Evolutionary conservation across 495 filamentous ascomycete species (phyloP).

Genomic region (Collariella sp.): DNA sequence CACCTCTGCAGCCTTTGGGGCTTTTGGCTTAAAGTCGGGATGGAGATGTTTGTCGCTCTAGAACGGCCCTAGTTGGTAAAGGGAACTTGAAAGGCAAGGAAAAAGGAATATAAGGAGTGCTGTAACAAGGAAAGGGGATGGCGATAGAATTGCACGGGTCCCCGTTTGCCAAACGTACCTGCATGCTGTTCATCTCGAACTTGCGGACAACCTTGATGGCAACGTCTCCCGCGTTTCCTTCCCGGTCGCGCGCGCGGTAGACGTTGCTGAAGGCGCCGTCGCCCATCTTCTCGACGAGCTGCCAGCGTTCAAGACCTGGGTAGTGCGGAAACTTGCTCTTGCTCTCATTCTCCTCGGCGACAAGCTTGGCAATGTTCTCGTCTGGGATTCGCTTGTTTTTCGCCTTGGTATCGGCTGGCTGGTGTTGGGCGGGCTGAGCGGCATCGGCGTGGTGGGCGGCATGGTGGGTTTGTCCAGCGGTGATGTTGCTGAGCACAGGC

Average conservation of each 20-base stretch:
- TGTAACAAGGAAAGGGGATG: slow-evolving; percentile 15
- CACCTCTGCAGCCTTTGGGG: slow-evolving; percentile 95
- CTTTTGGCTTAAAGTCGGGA: slow-evolving; percentile 82
- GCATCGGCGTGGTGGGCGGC: slow-evolving; percentile 42
- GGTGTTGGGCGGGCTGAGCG: slow-evolving; percentile 22
- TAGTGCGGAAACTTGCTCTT: slow-evolving; percentile 83
- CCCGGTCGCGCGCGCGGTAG: slow-evolving; percentile 72
- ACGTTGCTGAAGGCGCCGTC: slow-evolving; percentile 99
- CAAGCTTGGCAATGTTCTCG: slow-evolving; percentile 66
- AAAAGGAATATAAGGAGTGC: slow-evolving; percentile 17
- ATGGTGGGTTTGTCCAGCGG: slow-evolving; percentile 27
- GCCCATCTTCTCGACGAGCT: slow-evolving; percentile 93
- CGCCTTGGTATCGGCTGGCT: slow-evolving; percentile 19
- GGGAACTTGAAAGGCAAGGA: slow-evolving; percentile 19
- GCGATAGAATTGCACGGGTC: slow-evolving; percentile 11
- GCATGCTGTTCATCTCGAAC: slow-evolving; percentile 94
- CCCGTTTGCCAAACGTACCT: slow-evolving; percentile 58
- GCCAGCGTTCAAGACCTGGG: slow-evolving; percentile 85
- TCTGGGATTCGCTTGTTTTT: slow-evolving; percentile 49
- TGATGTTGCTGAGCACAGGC: slow-evolving; percentile 13
- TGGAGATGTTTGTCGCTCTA: slow-evolving; percentile 85
- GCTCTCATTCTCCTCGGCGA: slow-evolving; percentile 81
- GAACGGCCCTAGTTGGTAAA: slow-evolving; percentile 36
- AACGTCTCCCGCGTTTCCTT: slow-evolving; percentile 63
- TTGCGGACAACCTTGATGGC: slow-evolving; percentile 99